Base-by-base conservation (phyloP, 768 basidiomycete species). In the Hirschioporus abietinus region DNA sequence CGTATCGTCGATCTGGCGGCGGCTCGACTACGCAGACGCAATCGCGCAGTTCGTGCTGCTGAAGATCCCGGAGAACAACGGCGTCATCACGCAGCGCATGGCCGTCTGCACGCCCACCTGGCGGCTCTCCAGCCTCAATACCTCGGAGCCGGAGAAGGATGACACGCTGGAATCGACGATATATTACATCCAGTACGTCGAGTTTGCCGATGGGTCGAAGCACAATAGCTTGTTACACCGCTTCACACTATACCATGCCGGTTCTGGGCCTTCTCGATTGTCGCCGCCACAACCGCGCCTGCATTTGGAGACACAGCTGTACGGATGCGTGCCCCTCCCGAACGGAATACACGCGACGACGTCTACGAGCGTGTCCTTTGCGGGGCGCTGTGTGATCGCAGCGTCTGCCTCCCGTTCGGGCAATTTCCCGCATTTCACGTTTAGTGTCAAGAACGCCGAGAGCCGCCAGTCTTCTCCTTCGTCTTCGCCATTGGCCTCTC, bases 71-170 rank as follows among this genome's bases (percentile, higher is more conserved):
- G 42, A 52, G 6, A 52, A 52, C 42, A 52, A 52, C 42, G 42
- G 42, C 42, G 42, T 52, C 42, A 52, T 52, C 42, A 52, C 42
- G 42, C 42, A 52, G 42, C 42, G 42, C 42, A 52, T 52, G 42
- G 42, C 42, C 15, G 42, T 52, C 42, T 52, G 42, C 42, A 52
- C 42, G 42, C 42, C 42, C 5, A 52, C 42, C 15, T 52, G 42
- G 42, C 42, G 42, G 42, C 42, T 52, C 42, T 30, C 30, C 4
- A 30, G 4, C 30, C 30, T 30, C 8, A 2, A 30, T 8, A 30
- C 30, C 30, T 2, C 2, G 2, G 30, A 30, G 30, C 30, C 30
- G 30, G 4, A 30, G 30, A 30, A 2, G 30, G 30, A 30, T 8
- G 30, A 30, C 8, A 30, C 30, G 20, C 42, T 52, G 2, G 42